A percentile compares a stretch with the other conserved stretches of the same genome.
These are phyloP conservation scores for Trametes meyenii DNA, from an alignment of 768 basidiomycete genomes.

Conservation along the genomic window DNA sequence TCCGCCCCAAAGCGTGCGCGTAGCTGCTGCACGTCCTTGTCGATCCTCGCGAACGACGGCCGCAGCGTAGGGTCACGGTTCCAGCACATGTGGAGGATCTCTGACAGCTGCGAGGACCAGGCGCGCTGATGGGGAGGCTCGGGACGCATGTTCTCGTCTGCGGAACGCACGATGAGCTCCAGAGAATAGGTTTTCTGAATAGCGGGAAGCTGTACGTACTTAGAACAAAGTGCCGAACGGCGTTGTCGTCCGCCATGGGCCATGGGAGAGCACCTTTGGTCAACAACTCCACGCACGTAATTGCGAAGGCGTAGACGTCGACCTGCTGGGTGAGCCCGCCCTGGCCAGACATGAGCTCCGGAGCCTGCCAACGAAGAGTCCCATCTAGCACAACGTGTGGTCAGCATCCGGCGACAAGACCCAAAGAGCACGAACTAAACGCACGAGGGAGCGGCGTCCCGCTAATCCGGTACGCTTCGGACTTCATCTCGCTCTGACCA, in stretches of 20 bases:
- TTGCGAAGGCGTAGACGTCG: slow-evolving; percentile 47
- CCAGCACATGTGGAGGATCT: slow-evolving; percentile 66
- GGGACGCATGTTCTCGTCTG: slow-evolving; percentile 29
- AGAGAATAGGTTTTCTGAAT: too few relatives aligned
- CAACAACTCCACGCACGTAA: slow-evolving; percentile 39
- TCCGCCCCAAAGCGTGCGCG: slow-evolving; percentile 43
- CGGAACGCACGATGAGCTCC: neutral
- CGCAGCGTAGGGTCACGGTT: slow-evolving; percentile 51
- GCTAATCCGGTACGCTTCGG: slow-evolving; percentile 65
- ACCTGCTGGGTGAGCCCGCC: slow-evolving; percentile 35
- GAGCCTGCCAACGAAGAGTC: slow-evolving; percentile 49
- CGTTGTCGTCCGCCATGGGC: slow-evolving; percentile 33
- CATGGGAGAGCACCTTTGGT: slow-evolving; percentile 41
- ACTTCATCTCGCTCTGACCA: slow-evolving; percentile 80
- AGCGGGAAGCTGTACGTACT: neutral
- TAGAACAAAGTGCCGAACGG: slow-evolving; percentile 34
- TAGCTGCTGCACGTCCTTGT: slow-evolving; percentile 47
- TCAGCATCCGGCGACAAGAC: neutral
- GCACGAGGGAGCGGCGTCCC: slow-evolving; percentile 42
- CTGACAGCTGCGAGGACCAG: slow-evolving; percentile 24
- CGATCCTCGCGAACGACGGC: slow-evolving; percentile 54
- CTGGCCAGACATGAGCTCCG: slow-evolving; percentile 41
- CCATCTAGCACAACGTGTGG: slow-evolving; percentile 46
- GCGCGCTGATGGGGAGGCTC: slow-evolving; percentile 25
- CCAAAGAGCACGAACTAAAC: slow-evolving; percentile 6